Evolutionary conservation across 306 rosid species (phyloP).

Genomic region (Prunus padus): DNA sequence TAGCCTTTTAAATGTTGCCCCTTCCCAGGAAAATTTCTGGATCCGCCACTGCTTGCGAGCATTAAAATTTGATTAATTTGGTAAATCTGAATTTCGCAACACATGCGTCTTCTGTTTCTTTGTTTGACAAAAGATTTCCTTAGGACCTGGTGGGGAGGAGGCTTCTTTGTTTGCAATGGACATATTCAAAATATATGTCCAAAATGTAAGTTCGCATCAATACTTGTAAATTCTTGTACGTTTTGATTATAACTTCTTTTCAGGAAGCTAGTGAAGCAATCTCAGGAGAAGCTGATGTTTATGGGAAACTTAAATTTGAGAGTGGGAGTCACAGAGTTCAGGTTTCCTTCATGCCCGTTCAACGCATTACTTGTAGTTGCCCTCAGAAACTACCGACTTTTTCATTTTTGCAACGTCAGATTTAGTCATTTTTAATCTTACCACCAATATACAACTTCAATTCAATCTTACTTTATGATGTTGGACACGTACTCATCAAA

Average conservation of each 20-base stretch:
- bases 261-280: constrained; percentile 92
- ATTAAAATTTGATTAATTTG: neutral
- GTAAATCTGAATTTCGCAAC: too few species aligned
- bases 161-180: constrained; percentile 94
- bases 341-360: constrained; percentile 44
- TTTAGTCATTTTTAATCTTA: too few species aligned
- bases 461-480: too few species aligned
- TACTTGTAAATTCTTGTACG: constrained; percentile 15
- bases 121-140: neutral
- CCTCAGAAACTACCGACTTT: constrained; percentile 10
- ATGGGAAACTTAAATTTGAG: constrained; percentile 89
- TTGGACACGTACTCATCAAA: too few species aligned
- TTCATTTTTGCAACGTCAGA: constrained; percentile 41
- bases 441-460: too few species aligned
- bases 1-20: too few species aligned
- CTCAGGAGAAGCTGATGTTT: constrained; percentile 59
- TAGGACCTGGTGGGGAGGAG: constrained; percentile 89
- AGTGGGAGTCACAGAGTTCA: constrained; percentile 94
- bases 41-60: too few species aligned
- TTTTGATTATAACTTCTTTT: constrained; percentile 8
- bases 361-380: constrained; percentile 13
- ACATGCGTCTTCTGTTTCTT: neutral
- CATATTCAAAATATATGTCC: too few species aligned
- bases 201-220: constrained; percentile 53
- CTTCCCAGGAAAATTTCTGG: too few species aligned